Evolutionary conservation across 768 basidiomycete genomes (phyloP).

Genomic region (Rossbeevera mucosa): DNA sequence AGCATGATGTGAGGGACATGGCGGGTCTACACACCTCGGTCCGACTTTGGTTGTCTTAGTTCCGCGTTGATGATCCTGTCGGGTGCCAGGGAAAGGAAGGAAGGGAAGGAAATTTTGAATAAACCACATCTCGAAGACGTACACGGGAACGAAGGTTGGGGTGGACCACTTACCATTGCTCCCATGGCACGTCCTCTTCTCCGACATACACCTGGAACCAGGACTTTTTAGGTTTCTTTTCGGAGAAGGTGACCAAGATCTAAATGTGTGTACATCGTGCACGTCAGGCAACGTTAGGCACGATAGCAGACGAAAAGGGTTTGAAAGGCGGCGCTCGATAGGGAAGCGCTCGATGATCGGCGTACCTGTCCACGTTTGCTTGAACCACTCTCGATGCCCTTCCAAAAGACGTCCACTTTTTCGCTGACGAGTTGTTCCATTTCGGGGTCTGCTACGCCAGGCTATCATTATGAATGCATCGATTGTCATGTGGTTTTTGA

Average conservation of each 20-base stretch:
- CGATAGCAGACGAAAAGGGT: background rate
- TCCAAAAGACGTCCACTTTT: constrained; percentile 78
- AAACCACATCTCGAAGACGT: background rate
- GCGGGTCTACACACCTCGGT: constrained; percentile 45
- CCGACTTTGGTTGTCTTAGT: constrained; percentile 64
- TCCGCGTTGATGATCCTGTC: constrained; percentile 76
- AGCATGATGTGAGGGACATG: background rate
- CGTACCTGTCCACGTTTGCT: constrained; percentile 67
- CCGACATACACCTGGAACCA: constrained; percentile 71
- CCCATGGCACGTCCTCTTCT: constrained; percentile 85
- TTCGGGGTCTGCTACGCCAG: constrained; percentile 69
- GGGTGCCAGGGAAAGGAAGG: no score
- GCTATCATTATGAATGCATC: constrained; percentile 39
- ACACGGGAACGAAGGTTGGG: background rate
- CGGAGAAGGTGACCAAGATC: constrained; percentile 74
- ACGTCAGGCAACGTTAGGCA: background rate
- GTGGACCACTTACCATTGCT: constrained; percentile 58
- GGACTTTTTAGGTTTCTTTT: constrained; percentile 70
- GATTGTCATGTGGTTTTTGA: background rate
- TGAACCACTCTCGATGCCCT: constrained; percentile 57
- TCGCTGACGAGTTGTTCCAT: constrained; percentile 70
- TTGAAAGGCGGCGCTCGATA: background rate
- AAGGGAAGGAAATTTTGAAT: background rate
- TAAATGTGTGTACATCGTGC: background rate
- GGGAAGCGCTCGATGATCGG: background rate